A percentile compares a stretch with the other conserved stretches of the same genome.
These are phyloP conservation scores for Penicillium polonicum DNA, from an alignment of 2,329 filamentous ascomycete species.

Conservation along the genomic window DNA sequence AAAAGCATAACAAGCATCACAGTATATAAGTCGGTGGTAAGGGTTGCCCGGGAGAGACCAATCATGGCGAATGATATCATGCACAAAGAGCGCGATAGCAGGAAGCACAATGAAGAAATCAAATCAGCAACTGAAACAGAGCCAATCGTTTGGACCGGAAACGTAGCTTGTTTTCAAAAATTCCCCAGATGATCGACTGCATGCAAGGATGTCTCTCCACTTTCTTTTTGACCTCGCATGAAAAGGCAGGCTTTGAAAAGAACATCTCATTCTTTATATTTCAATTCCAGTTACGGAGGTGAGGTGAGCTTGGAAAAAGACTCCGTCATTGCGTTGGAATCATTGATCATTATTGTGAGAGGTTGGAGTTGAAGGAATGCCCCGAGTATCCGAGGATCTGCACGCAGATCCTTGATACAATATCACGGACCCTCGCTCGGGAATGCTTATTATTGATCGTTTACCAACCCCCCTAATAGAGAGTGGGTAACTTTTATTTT, in stretches of 20 bases:
- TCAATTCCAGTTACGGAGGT: not conserved
- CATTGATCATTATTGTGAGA: not conserved
- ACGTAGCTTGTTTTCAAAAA: conserved; percentile 5
- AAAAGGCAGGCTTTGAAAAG: not conserved
- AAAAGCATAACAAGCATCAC: not conserved
- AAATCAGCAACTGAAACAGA: conserved; percentile 8
- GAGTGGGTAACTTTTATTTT: not conserved
- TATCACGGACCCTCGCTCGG: conserved; percentile 1
- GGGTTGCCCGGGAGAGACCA: not conserved
- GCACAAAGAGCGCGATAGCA: not conserved
- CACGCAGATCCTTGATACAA: conserved; percentile 4
- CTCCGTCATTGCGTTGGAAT: not conserved
- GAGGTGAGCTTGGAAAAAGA: not conserved
- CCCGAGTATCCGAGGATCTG: conserved; percentile 2
- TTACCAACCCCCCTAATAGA: not conserved
- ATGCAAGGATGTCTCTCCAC: conserved; percentile 23
- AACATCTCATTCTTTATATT: not conserved
- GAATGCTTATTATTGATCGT: conserved; percentile 4
- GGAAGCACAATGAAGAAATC: conserved; percentile 1
- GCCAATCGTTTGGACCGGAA: conserved; percentile 16
- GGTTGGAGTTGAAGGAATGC: conserved; percentile 1
- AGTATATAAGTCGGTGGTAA: not conserved
- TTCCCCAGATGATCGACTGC: conserved; percentile 16
- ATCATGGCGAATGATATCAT: conserved; percentile 1
- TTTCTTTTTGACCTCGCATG: conserved; percentile 7